Conservation (phyloP, 345 rosid species). For the Populus nigra region DNA sequence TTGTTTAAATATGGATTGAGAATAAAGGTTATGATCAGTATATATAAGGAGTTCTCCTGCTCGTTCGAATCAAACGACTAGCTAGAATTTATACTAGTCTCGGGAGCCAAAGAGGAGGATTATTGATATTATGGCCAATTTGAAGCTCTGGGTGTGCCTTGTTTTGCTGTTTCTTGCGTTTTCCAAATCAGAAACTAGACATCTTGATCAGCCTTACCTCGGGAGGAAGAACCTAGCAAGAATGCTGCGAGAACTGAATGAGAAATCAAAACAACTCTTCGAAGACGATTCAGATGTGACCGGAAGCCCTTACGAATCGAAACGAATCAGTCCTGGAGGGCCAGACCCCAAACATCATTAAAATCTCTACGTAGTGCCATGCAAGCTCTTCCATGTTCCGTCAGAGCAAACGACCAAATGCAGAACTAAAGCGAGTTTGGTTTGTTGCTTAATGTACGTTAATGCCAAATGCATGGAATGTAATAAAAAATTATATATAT, state of each 20-base stretch:
- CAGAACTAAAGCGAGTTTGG: not conserved
- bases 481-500: not conserved
- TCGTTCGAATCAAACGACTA: not conserved
- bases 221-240: conserved; percentile 3
- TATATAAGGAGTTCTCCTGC: not conserved
- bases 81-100: not conserved
- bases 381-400: not conserved
- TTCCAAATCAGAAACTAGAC: conserved; percentile 16
- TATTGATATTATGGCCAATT: conserved; percentile 18
- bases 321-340: conserved; percentile 38
- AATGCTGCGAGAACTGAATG: conserved; percentile 15
- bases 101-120: not conserved
- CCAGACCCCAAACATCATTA: conserved; percentile 47
- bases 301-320: conserved; percentile 5
- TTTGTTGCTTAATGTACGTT: not conserved
- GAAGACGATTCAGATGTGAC: not conserved
- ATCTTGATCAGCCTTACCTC: conserved; percentile 1
- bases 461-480: not conserved
- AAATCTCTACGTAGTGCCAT: not conserved
- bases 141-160: conserved; percentile 25
- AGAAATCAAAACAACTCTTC: conserved; percentile 1
- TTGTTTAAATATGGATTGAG: not conserved
- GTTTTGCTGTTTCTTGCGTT: conserved; percentile 17
- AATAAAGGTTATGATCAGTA: not conserved
- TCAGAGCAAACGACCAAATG: not conserved